A percentile compares a stretch with the other conserved stretches of the same genome.
Evolutionary conservation across 176 grass and related monocot genomes (phyloP).

Genomic region (Oryza officinalis): DNA sequence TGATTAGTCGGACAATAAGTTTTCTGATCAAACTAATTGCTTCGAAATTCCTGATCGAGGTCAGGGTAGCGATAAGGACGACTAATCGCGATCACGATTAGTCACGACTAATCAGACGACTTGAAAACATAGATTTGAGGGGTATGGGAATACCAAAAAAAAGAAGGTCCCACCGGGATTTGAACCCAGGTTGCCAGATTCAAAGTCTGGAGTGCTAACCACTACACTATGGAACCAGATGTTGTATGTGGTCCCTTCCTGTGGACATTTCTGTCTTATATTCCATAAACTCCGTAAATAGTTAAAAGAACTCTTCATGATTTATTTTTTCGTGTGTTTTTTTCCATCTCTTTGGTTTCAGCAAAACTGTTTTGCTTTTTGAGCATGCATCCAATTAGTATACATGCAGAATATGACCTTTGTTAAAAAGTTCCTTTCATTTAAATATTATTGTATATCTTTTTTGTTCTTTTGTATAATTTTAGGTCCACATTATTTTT

Average conservation of each 20-base stretch:
- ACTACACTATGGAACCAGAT: slow-evolving; percentile 73
- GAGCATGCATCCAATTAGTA: not conserved
- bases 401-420: not conserved
- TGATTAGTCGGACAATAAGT: too few relatives aligned
- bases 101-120: too few relatives aligned
- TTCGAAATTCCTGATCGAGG: too few relatives aligned
- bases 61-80: too few relatives aligned
- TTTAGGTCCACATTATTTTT: not conserved
- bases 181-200: slow-evolving; percentile 94
- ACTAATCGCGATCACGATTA: too few relatives aligned
- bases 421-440: not conserved
- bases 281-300: not conserved
- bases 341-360: not conserved
- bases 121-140: not conserved
- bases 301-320: not conserved
- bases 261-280: not conserved
- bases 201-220: slow-evolving; percentile 97
- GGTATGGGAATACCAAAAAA: not conserved
- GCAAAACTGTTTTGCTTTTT: not conserved
- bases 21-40: too few relatives aligned
- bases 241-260: not conserved
- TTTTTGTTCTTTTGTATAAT: not conserved
- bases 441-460: not conserved
- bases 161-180: slow-evolving; percentile 75
- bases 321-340: not conserved